Evolutionary conservation across 371 early-diverging fungal genomes (phyloP).

Genomic region (Mortierella sp.): DNA sequence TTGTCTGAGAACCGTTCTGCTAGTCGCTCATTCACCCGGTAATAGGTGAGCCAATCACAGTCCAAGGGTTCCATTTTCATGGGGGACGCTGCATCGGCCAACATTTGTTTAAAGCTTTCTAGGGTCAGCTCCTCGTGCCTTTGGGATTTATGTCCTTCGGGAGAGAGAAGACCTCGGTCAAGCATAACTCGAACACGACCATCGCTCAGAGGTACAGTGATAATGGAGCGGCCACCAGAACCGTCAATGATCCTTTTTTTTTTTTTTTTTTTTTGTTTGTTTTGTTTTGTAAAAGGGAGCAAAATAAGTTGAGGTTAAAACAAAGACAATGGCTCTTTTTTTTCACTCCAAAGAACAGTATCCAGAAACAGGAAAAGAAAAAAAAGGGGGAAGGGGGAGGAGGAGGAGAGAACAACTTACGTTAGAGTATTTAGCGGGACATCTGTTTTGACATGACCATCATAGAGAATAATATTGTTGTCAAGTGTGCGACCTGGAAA

Average conservation of each 20-base stretch:
- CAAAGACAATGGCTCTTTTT: too few relatives aligned
- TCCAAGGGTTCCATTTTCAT: slow-evolving; percentile 20
- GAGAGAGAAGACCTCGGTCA: background rate
- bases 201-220: too few relatives aligned
- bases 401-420: too few relatives aligned
- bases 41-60: slow-evolving; percentile 39
- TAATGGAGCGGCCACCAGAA: too few relatives aligned
- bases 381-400: background rate
- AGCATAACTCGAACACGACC: background rate
- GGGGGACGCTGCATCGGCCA: slow-evolving; percentile 22
- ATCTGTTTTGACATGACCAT: slow-evolving; percentile 18
- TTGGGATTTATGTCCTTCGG: background rate
- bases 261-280: too few relatives aligned
- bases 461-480: slow-evolving; percentile 33
- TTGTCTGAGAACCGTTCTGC: slow-evolving; percentile 36
- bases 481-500: slow-evolving; percentile 26
- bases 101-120: slow-evolving; percentile 24
- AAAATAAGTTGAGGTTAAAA: background rate
- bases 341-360: too few relatives aligned
- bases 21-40: slow-evolving; percentile 50
- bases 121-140: slow-evolving; percentile 12
- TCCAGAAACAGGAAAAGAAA: too few relatives aligned
- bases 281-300: background rate
- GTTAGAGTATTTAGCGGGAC: slow-evolving; percentile 1
- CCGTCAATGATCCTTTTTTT: too few relatives aligned